Evolutionary conservation across 345 rosid species (phyloP), one percentile per base, ranked within the genome.

Genomic region (Schrenkiella parvula): DNA sequence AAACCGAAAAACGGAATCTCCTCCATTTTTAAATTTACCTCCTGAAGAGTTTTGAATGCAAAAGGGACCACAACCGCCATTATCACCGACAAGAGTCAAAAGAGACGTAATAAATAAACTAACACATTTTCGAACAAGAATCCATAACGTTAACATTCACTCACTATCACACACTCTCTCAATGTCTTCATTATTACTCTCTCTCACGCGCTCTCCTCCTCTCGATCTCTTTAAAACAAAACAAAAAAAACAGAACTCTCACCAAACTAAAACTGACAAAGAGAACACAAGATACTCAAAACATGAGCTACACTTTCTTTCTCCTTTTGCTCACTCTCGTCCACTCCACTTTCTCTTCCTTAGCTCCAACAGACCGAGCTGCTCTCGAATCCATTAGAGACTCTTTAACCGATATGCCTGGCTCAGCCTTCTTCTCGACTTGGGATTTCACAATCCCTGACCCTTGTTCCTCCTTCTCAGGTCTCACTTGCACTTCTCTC

Each of bases 341-440:
- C 64, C 64, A 39, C 50, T 31, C 79, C 64, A 68, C 69, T 52
- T 52, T 54, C 65, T 75, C 79, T 52, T 59, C 59, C 9, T 34
- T 75, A 34, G 56, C 70, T 35, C 74, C 74, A 1, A 61, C 10
- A 3, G 79, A 75, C 58, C 57, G 15, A 35, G 51, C 87, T 11
- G 84, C 86, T 1, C 79, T 89, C 15, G 42, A 69, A n/a, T 77
- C 82, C 68, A 72, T 87, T 62, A 82, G 80, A 66, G 56, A 62
- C 81, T 82, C 80, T 66, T 88, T 89, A 71, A 84, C 92, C 13
- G 96, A 87, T 74, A 72, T 84, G 67, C 87, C 88, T 6, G 86
- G 88, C 28, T 52, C 84, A 8, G 13, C 56, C 57, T 85, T 85
- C 82, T 82, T 89, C 80, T 75, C 89, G 62, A 68, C 87, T 15